Evolutionary conservation across 805 yeast species (phyloP).

Genomic region (Grigorovia yakushimaensis): DNA sequence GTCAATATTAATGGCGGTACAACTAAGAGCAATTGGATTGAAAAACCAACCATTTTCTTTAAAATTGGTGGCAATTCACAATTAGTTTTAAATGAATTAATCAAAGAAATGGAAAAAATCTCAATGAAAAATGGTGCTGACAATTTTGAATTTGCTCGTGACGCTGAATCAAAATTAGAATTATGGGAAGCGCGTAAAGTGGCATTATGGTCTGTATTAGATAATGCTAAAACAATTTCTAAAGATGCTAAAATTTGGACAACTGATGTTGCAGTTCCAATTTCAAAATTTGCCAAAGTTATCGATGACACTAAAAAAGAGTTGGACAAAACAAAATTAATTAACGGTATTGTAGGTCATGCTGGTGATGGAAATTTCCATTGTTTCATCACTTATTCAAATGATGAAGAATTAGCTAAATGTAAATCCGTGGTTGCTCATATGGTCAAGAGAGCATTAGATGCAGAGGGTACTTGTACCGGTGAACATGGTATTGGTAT

Average conservation of each 20-base stretch:
- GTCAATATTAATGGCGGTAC: conserved; percentile 49
- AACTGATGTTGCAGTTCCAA: conserved; percentile 78
- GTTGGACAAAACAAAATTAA: conserved; percentile 41
- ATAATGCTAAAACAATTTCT: conserved; percentile 45
- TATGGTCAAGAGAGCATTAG: conserved; percentile 58
- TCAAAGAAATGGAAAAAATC: conserved; percentile 39
- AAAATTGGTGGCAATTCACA: conserved; percentile 49
- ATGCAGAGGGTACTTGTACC: conserved; percentile 71
- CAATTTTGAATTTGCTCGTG: conserved; percentile 54
- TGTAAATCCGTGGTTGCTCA: conserved; percentile 44
- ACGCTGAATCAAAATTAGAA: conserved; percentile 52
- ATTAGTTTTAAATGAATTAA: conserved; percentile 34
- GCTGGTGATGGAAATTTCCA: conserved; percentile 83
- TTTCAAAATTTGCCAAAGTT: conserved; percentile 54
- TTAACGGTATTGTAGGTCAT: conserved; percentile 62
- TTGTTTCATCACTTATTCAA: conserved; percentile 49
- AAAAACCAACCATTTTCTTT: conserved; percentile 51
- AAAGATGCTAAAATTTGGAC: conserved; percentile 53
- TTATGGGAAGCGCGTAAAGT: conserved; percentile 73
- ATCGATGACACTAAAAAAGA: conserved; percentile 54
- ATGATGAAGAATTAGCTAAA: conserved; percentile 37
- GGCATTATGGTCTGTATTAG: conserved; percentile 54
- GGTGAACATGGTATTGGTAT: conserved; percentile 86
- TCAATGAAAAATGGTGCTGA: conserved; percentile 45
- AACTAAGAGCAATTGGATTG: conserved; percentile 41